These are phyloP conservation scores for Pochonia chlamydosporia DNA, from an alignment of 2,329 filamentous ascomycete species.

Conservation along the genomic window DNA sequence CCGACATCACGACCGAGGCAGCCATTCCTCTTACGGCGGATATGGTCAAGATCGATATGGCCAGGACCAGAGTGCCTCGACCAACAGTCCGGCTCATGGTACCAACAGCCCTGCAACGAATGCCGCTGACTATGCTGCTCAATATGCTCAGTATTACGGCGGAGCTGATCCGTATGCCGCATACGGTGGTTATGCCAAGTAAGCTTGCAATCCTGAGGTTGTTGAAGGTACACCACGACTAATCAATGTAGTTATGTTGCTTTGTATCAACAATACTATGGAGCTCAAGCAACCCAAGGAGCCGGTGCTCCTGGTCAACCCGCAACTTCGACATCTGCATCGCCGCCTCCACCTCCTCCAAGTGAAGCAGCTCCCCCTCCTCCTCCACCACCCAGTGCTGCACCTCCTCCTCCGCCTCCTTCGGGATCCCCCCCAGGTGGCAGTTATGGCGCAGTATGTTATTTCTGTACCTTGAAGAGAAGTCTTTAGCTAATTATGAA, in stretches of 20 bases:
- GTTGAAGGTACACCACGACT: conserved; percentile 15
- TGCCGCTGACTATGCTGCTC: conserved; percentile 62
- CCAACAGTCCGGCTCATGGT: conserved; percentile 31
- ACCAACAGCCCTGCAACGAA: conserved; percentile 20
- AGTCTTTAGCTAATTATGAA: background rate
- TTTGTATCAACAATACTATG: conserved; percentile 69
- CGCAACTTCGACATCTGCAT: conserved; percentile 38
- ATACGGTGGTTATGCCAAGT: conserved; percentile 83
- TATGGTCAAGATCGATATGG: conserved; percentile 19
- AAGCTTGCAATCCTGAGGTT: conserved; percentile 21
- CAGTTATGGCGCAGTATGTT: conserved; percentile 59
- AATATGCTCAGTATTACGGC: conserved; percentile 79
- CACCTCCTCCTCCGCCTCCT: conserved; percentile 46
- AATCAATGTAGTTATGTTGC: conserved; percentile 48
- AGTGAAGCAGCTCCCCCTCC: conserved; percentile 58
- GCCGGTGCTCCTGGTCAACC: conserved; percentile 35
- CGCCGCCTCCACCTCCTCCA: conserved; percentile 55
- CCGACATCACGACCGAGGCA: conserved; percentile 21
- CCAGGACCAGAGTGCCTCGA: conserved; percentile 19
- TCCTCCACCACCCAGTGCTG: conserved; percentile 35
- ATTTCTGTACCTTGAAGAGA: background rate
- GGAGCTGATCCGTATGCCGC: conserved; percentile 78
- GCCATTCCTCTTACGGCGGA: conserved; percentile 21
- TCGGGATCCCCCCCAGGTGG: conserved; percentile 46
- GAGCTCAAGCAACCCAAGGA: conserved; percentile 38